Evolutionary conservation across 2,329 filamentous ascomycete species (phyloP).

Genomic region (Diaporthe aspalathi): DNA sequence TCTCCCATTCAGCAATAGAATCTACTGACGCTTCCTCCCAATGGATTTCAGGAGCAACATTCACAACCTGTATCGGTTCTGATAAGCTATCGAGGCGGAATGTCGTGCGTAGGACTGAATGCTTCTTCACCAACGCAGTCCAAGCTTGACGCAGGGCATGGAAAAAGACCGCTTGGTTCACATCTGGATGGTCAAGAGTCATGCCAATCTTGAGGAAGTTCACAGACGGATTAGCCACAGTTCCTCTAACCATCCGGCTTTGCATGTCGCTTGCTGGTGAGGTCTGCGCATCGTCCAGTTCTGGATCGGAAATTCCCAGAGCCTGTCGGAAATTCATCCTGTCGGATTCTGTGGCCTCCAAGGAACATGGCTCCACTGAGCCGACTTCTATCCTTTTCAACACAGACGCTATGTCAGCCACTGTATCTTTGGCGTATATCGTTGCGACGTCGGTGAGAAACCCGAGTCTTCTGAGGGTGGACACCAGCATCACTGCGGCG

Average conservation of each 20-base stretch:
- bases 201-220: slow-evolving; percentile 7
- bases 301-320: neutral
- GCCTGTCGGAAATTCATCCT: neutral
- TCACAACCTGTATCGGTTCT: neutral
- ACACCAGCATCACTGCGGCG: slow-evolving; percentile 6
- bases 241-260: neutral
- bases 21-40: neutral
- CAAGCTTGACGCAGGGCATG: neutral
- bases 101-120: neutral
- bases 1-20: neutral
- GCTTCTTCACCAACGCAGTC: neutral
- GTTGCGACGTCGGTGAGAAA: neutral
- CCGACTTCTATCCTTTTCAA: neutral
- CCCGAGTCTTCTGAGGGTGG: neutral
- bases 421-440: neutral
- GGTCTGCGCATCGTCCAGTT: neutral
- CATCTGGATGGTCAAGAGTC: neutral
- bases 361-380: neutral
- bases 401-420: neutral
- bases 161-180: neutral
- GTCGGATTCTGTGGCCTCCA: neutral
- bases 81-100: neutral
- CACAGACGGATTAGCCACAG: neutral
- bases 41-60: neutral
- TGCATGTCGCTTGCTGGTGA: neutral